Base-by-base conservation (phyloP, 1,139 yeast species). In the Geotrichum reessii region DNA sequence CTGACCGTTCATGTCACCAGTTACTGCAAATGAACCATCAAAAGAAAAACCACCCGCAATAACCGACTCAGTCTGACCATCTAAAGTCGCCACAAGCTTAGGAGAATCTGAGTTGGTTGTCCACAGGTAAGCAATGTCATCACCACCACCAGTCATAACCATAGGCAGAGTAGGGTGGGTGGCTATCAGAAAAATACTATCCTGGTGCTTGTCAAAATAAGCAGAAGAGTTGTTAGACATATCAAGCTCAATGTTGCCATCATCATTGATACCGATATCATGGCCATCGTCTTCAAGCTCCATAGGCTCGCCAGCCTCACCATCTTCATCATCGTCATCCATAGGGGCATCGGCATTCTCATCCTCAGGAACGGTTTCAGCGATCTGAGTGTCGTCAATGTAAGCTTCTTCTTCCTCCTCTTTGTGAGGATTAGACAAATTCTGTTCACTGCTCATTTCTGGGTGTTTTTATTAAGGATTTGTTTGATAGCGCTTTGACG, bases 1-100 rank as follows among this genome's bases (percentile, higher is more conserved):
- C 65, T 83, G 83, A 58, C 99, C 99, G 56, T 84, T 84, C 99
- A 93, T 93, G 72, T 95, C 99, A 52, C 93, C 98, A 7, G 97
- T 87, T 9, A 93, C 81, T 49, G 88, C 78, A 69, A 77, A 90
- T 53, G 82, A 79, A 25, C 99, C 99, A 66, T 90, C 95, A 47
- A 77, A 74, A 0, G 96, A 85, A 73, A 95, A 93, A 0, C 85
- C 89, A 53, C 95, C 93, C 9, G 91, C 79, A 56, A 90, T 81
- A 9, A 93, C 95, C 31, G 96, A 87, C 70, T 93, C 99, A 49
- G 85, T 85, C 73, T 90, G 96, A 17, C 92, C 91, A 57, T 75
- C 76, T 55, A 92, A 76, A 66, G 86, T 85, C 48, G 87, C 84
- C 2, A 89, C 92, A 63, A 86, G 78, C 63, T 86, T 82, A 8